Evolutionary conservation across 208 protist species (phyloP).

Genomic region (Leishmania martiniquensis): DNA sequence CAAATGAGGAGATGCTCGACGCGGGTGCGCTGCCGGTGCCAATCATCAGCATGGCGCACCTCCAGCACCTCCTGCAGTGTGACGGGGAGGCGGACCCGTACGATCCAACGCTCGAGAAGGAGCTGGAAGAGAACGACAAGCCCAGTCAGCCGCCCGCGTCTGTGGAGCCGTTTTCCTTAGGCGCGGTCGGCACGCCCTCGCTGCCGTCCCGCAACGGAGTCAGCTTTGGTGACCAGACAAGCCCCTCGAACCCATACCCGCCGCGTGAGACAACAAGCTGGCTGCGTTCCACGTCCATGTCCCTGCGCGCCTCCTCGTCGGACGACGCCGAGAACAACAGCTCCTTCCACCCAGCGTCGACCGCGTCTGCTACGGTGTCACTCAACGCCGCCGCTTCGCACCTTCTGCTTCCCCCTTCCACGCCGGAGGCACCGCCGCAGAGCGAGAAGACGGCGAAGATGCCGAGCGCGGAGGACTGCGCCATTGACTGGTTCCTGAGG

Average conservation of each 20-base stretch:
- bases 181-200: slow-evolving; percentile 6
- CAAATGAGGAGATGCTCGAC: slow-evolving; percentile 48
- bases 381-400: slow-evolving; percentile 1
- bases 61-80: slow-evolving; percentile 19
- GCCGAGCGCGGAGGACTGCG: slow-evolving; percentile 6
- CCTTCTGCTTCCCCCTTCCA: slow-evolving; percentile 3
- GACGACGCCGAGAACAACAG: not conserved
- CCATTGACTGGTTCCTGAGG: slow-evolving; percentile 11
- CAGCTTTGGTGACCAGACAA: not conserved
- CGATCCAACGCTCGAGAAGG: slow-evolving; percentile 17
- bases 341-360: not conserved
- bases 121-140: not conserved
- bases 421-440: not conserved
- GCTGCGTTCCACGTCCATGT: slow-evolving; percentile 5
- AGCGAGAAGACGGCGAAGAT: not conserved
- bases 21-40: slow-evolving; percentile 26
- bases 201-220: not conserved
- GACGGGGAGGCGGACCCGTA: slow-evolving; percentile 18
- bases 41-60: slow-evolving; percentile 18
- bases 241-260: not conserved
- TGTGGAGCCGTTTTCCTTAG: slow-evolving; percentile 1
- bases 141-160: slow-evolving; percentile 4
- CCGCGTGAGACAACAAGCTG: not conserved
- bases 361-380: not conserved
- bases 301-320: slow-evolving; percentile 3